These are phyloP conservation scores for Pholiota conissans DNA, from an alignment of 768 basidiomycete species.

Conservation along the genomic window DNA sequence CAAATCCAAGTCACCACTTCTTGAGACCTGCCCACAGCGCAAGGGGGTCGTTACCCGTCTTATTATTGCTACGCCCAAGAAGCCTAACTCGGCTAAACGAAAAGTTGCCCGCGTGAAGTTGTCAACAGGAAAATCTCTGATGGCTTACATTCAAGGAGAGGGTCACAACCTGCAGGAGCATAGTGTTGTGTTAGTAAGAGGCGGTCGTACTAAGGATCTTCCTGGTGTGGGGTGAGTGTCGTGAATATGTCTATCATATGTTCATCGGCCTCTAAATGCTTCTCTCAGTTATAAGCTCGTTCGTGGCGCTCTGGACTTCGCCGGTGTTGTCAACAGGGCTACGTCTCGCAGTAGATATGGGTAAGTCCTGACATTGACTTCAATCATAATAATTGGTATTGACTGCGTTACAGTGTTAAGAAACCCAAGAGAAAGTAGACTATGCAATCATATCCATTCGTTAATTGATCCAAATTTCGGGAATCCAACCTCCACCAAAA, in stretches of 20 bases:
- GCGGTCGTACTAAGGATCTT: slow-evolving; percentile 95
- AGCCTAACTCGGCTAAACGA: slow-evolving; percentile 97
- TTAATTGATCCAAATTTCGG: slow-evolving; percentile 5
- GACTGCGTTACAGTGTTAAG: slow-evolving; percentile 54
- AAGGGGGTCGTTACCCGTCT: slow-evolving; percentile 90
- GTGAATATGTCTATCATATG: background rate
- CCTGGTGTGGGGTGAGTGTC: slow-evolving; percentile 87
- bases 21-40: slow-evolving; percentile 78
- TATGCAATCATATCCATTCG: slow-evolving; percentile 9
- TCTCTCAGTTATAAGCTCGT: slow-evolving; percentile 86
- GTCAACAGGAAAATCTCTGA: slow-evolving; percentile 82
- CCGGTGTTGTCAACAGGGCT: slow-evolving; percentile 82
- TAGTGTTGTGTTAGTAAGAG: slow-evolving; percentile 91
- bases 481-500: background rate
- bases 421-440: slow-evolving; percentile 76
- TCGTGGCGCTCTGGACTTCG: slow-evolving; percentile 89
- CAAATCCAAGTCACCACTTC: slow-evolving; percentile 76
- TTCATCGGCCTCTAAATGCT: background rate
- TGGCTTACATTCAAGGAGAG: slow-evolving; percentile 96
- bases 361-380: slow-evolving; percentile 39
- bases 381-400: slow-evolving; percentile 6
- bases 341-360: slow-evolving; percentile 90
- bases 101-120: slow-evolving; percentile 96
- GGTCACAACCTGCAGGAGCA: slow-evolving; percentile 99
- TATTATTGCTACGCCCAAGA: slow-evolving; percentile 86